Conservation (phyloP, 2,329 filamentous ascomycete genomes). For the Talaromyces rugulosus region DNA sequence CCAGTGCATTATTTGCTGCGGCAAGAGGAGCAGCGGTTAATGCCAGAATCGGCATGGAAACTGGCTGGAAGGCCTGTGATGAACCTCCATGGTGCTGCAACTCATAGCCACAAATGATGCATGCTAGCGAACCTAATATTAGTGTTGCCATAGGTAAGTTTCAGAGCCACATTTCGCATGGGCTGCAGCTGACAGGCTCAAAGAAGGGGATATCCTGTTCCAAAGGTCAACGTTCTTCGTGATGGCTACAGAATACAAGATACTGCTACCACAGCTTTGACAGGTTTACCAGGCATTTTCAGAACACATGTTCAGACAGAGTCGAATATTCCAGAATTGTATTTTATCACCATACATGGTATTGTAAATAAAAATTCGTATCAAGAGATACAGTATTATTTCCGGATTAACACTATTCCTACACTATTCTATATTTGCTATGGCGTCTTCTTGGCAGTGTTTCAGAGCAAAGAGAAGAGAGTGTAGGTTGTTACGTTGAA, state of each 20-base stretch:
- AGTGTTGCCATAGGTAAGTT: neutral
- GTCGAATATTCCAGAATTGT: neutral
- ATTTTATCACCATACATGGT: neutral
- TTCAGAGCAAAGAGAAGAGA: neutral
- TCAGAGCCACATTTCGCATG: neutral
- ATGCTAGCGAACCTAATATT: neutral
- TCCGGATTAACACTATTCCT: neutral
- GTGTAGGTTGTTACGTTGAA: neutral
- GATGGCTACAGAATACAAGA: no score
- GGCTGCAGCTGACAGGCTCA: neutral
- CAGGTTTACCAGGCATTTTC: neutral
- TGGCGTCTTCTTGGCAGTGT: neutral
- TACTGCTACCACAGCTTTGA: no score
- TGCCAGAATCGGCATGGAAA: slow-evolving; percentile 2
- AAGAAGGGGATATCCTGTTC: no score
- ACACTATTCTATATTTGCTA: neutral
- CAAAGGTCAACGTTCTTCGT: no score
- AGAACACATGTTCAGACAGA: neutral
- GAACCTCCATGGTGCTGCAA: neutral
- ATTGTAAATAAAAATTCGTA: neutral
- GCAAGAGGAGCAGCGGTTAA: neutral
- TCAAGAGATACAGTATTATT: neutral
- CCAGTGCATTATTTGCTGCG: neutral
- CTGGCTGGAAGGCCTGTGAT: neutral
- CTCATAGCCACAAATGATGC: neutral